phyloP scores from a whole-genome alignment of 148 eudicot genomes.

The Chenopodium album region DNA sequence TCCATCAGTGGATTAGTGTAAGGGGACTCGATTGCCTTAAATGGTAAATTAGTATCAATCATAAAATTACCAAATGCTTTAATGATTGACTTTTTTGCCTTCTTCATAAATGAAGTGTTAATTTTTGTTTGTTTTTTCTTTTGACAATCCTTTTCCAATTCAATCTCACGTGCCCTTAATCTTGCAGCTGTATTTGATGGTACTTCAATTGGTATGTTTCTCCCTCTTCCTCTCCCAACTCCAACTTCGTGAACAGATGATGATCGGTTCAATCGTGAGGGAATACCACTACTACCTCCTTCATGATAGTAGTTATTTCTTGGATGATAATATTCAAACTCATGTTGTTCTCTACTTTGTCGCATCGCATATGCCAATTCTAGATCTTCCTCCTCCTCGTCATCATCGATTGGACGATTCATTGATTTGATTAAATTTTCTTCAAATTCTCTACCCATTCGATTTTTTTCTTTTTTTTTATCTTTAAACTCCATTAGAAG shows the following conservation, averaged over 20 bases:
- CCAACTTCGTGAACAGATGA: not conserved
- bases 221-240: not conserved
- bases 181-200: not conserved
- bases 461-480: not conserved
- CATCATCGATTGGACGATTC: not conserved
- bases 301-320: not conserved
- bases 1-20: not conserved
- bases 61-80: not conserved
- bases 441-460: not conserved
- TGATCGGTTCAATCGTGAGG: not conserved
- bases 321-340: not conserved
- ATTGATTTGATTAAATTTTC: not conserved
- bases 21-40: not conserved
- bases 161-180: not conserved
- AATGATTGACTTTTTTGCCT: not conserved
- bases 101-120: not conserved
- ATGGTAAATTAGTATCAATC: not conserved
- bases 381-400: not conserved
- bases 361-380: not conserved
- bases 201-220: not conserved
- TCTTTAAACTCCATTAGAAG: not conserved
- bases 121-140: slow-evolving; percentile 8
- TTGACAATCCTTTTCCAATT: not conserved
- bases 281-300: not conserved
- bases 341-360: not conserved